Percentiles rank a stretch among this genome's conserved stretches.
Conservation (phyloP, 2,329 filamentous ascomycete genomes). For the Scedosporium boydii region DNA sequence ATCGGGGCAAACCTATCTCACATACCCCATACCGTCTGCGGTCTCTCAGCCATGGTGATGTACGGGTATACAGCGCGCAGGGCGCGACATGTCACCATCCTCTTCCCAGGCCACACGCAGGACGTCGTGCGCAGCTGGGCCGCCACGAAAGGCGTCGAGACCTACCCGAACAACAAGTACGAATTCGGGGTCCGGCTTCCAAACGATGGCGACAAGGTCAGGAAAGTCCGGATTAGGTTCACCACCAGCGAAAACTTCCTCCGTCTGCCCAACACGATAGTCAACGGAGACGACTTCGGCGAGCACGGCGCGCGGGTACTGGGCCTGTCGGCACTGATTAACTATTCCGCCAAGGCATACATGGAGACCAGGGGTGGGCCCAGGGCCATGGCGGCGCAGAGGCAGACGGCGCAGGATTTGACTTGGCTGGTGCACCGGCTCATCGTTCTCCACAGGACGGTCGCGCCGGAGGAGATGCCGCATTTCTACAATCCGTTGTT, state of each 20-base stretch:
- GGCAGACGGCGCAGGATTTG: not conserved
- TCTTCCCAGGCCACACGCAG: conserved; percentile 26
- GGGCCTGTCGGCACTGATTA: not conserved
- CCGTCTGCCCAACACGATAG: not conserved
- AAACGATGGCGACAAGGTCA: not conserved
- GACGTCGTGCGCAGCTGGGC: conserved; percentile 33
- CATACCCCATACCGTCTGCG: conserved; percentile 36
- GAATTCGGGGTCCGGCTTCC: not conserved
- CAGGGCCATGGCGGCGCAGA: not conserved
- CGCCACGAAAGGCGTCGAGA: conserved; percentile 10
- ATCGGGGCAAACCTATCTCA: conserved; percentile 23
- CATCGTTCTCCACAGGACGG: not conserved
- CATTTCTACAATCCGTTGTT: not conserved
- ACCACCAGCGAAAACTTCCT: not conserved
- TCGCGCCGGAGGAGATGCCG: not conserved
- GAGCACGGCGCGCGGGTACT: not conserved
- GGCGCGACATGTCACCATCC: conserved; percentile 26
- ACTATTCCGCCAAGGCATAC: not conserved
- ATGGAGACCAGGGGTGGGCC: not conserved
- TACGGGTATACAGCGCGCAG: conserved; percentile 27
- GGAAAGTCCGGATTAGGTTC: not conserved
- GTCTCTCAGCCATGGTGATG: conserved; percentile 32
- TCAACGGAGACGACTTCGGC: not conserved
- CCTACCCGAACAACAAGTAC: too few species aligned
- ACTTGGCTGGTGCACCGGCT: conserved; percentile 1